Evolutionary conservation across 179 eudicot genomes (phyloP), one percentile per base, ranked within the genome.

Genomic region (Pouteria campechiana): DNA sequence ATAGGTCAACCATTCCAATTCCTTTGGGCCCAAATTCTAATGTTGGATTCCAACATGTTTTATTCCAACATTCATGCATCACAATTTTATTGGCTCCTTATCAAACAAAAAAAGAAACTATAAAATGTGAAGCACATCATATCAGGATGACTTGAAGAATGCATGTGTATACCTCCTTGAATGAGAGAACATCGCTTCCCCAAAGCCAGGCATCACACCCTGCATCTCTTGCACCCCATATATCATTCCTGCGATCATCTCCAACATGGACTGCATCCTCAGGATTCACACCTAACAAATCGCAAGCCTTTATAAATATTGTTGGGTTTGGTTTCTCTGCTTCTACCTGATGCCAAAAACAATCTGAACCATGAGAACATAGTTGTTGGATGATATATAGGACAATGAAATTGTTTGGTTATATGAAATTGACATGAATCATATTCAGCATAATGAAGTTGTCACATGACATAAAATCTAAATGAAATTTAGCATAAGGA

Each of bases 201-300:
- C 98, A 90, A 18, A 90, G 85, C 98, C 98, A 90, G 46, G 94
- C 94, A 59, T 90, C 98, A 68, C 92, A 86, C 32, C 98, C 98
- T 19, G 98, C 98, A 63, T 79, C 98, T 52, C 98, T 61, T 34
- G 98, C 98, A 41, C 98, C 98, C 98, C 98, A 90, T 47, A 90
- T 39, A 54, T 90, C 98, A 37, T 90, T 90, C 46, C 98, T 68
- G 25, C 98, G 86, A 46, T 90, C 98, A 71, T 90, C 98, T 22
- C 98, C 94, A 12, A 86, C 88, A 50, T 90, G 98, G 59, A 90
- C 96, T 19, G 76, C 96, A 69, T 90, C 98, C 70, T 82, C 90
- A 5, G 98, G 94, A 22, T 86, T 54, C 44, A 90, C 90, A 32
- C 71, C 92, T 55, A 90, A 37, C 37, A 79, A 67, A 42, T 90